Base-by-base conservation (phyloP, 352 stramenopile genomes). In the Globisporangium middletonii region DNA sequence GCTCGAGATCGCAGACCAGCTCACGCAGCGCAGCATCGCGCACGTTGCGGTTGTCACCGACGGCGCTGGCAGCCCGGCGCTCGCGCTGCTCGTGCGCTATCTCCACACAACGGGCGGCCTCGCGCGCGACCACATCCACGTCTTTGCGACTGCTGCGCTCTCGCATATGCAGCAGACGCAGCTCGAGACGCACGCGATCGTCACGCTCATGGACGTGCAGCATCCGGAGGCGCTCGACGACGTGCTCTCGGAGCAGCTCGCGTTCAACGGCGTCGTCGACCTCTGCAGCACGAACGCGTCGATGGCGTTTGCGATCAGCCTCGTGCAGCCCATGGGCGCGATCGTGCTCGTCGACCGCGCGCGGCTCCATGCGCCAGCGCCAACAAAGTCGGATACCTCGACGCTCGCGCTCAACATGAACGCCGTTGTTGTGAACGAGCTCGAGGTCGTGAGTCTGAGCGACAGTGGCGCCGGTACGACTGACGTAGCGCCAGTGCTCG, bases 371-470 rank as follows among this genome's bases (percentile, higher is more conserved):
- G 48, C 67, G 47, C 4, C 13, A 23, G 5, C 13, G 37, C n/a
- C 19, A 16, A 8, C 26, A 2, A 44, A 6, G n/a, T 5, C 0
- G 7, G 13, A 12, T 0, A 68, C 61, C 9, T 37, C 57, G 12
- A 64, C 58, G 5, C 27, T 88, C 15, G 50, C 64, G 18, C 72
- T 91, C 64, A 70, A 89, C 58, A 80, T 92, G 73, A 92, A 92
- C 45, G 47, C 68, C 2, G 69, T 92, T 7, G 82, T 89, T 18
- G 79, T 92, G 16, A 76, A 78, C 19, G 82, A 92, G 37, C 70
- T 92, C 30, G 63, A 72, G 30, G 4, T 91, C 23, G 48, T 67
- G 45, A 67, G 51, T 9, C 55, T 89, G 13, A 53, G 66, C 41
- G 72, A 84, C 59, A 75, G 68, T 46, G 59, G 45, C 5, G 7